Evolutionary conservation across 2,329 filamentous ascomycete genomes (phyloP).

Genomic region (Talaromyces sp.): DNA sequence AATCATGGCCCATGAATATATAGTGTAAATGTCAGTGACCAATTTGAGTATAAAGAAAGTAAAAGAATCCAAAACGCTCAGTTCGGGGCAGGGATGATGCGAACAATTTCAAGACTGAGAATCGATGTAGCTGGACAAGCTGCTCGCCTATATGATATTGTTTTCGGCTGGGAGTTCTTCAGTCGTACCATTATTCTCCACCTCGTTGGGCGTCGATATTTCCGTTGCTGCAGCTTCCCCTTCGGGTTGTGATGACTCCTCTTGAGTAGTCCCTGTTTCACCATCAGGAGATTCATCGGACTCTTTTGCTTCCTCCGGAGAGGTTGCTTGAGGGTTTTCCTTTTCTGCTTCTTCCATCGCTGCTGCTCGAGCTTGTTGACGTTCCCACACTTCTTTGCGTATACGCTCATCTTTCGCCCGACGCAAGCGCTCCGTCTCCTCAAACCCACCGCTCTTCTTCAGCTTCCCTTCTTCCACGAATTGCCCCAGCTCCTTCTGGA

Average conservation of each 20-base stretch:
- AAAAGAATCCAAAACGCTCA: neutral
- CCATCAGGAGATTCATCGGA: constrained; percentile 17
- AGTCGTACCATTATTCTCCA: constrained; percentile 15
- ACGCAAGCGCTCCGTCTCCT: constrained; percentile 82
- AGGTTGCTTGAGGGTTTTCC: constrained; percentile 24
- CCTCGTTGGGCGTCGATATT: neutral
- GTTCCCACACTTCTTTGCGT: constrained; percentile 65
- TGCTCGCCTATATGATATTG: constrained; percentile 12
- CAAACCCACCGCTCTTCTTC: constrained; percentile 92
- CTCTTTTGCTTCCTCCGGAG: constrained; percentile 10
- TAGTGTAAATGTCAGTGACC: neutral
- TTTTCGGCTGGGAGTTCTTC: constrained; percentile 8
- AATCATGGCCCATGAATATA: neutral
- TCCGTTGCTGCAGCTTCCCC: constrained; percentile 12
- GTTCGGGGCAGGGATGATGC: neutral
- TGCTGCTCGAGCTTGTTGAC: constrained; percentile 47
- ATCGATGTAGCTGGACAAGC: neutral
- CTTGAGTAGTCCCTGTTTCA: constrained; percentile 6
- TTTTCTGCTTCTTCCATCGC: constrained; percentile 42
- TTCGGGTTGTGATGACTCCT: neutral
- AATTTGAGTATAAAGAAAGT: neutral
- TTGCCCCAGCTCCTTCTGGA: constrained; percentile 75
- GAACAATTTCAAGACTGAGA: neutral
- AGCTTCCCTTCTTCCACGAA: constrained; percentile 89
- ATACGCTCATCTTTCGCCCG: constrained; percentile 82